Evolutionary conservation across 2,329 filamentous ascomycete genomes (phyloP).

Genomic region (Colletotrichum gigasporum): DNA sequence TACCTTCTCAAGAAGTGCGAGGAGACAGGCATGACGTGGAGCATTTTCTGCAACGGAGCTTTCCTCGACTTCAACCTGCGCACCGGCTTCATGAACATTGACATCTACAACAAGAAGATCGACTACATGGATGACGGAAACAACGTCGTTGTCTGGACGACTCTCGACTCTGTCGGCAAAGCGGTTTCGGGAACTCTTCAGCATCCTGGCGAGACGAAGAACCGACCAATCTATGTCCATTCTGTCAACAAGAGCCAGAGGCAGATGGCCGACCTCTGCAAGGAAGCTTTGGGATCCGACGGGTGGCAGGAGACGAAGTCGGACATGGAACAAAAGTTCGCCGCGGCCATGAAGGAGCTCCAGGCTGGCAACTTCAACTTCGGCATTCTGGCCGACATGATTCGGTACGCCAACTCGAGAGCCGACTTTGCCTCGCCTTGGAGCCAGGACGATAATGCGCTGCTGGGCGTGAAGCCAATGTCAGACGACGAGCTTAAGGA

Average conservation of each 20-base stretch:
- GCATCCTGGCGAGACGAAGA: constrained; percentile 38
- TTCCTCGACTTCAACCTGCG: constrained; percentile 41
- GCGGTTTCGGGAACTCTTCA: constrained; percentile 37
- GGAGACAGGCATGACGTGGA: constrained; percentile 36
- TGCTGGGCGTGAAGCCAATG: constrained; percentile 33
- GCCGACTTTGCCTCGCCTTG: constrained; percentile 22
- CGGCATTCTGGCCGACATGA: constrained; percentile 29
- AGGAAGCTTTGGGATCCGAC: constrained; percentile 28
- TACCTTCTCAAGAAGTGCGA: constrained; percentile 4
- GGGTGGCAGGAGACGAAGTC: constrained; percentile 31
- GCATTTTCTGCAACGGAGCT: constrained; percentile 38
- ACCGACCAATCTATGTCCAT: constrained; percentile 37
- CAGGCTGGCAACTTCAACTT: constrained; percentile 31
- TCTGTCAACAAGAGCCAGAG: constrained; percentile 34
- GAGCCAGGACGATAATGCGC: constrained; percentile 31
- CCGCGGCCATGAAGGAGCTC: constrained; percentile 27
- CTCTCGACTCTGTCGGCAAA: constrained; percentile 36
- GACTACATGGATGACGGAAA: constrained; percentile 37
- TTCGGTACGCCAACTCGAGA: constrained; percentile 31
- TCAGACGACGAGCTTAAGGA: constrained; percentile 31
- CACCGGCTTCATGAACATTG: constrained; percentile 35
- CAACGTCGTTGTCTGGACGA: constrained; percentile 35
- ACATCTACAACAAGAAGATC: constrained; percentile 34
- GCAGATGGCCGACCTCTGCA: constrained; percentile 33
- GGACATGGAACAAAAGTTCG: constrained; percentile 30